phyloP scores from a whole-genome alignment of 305 asterid species.

The Nicotiana rustica region DNA sequence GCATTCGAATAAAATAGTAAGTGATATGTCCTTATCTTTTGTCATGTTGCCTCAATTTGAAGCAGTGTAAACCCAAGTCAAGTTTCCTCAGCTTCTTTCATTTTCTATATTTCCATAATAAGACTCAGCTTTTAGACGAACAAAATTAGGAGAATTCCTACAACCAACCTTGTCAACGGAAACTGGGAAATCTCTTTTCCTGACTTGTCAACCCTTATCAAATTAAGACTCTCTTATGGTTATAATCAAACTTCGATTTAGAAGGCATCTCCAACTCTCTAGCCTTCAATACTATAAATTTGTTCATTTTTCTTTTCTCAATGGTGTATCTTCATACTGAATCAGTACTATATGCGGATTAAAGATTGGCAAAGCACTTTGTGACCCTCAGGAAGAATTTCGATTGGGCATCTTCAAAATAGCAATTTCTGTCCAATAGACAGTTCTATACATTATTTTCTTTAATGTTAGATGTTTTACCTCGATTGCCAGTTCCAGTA shows the following conservation, averaged over 20 bases:
- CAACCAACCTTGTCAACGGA: not conserved
- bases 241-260: not conserved
- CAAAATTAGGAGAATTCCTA: not conserved
- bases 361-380: slow-evolving; percentile 1
- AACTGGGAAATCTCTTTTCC: not conserved
- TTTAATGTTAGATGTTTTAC: not conserved
- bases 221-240: not conserved
- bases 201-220: not conserved
- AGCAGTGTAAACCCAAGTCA: not conserved
- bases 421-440: not conserved
- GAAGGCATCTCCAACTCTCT: not conserved
- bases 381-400: not conserved
- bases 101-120: slow-evolving; percentile 16
- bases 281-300: not conserved
- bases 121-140: slow-evolving; percentile 1
- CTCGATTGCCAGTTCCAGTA: not conserved
- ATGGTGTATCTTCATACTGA: not conserved
- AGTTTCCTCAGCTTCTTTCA: not conserved
- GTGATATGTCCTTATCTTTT: slow-evolving; percentile 19
- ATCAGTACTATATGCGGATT: not conserved
- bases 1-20: not conserved
- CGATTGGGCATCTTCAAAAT: not conserved
- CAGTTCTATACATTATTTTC: not conserved
- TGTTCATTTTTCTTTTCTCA: not conserved
- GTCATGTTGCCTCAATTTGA: slow-evolving; percentile 23